phyloP scores from a whole-genome alignment of 805 yeast species.

The Starmera amethionina region DNA sequence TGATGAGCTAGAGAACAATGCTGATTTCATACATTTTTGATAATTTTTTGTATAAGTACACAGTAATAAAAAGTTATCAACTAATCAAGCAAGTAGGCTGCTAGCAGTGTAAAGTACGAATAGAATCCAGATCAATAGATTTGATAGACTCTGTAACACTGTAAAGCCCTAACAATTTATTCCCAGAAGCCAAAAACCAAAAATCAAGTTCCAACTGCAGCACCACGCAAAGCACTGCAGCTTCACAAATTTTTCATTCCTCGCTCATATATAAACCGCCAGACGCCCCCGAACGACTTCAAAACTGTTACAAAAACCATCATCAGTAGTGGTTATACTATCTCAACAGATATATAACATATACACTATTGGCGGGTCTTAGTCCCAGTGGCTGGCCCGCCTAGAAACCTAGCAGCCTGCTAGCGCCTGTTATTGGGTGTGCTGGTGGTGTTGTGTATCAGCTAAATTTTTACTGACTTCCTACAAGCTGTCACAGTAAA shows the following conservation, averaged over 20 bases:
- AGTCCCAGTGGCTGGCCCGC: conserved; percentile 7
- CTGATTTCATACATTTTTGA: conserved; percentile 19
- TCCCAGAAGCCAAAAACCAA: too few species aligned
- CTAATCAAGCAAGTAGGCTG: too few species aligned
- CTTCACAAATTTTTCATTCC: too few species aligned
- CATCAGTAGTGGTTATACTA: conserved; percentile 83
- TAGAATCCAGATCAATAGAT: too few species aligned
- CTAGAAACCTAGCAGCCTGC: conserved; percentile 20
- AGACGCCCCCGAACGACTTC: too few species aligned
- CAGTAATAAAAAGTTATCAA: too few species aligned
- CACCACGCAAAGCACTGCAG: too few species aligned
- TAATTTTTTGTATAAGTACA: not conserved
- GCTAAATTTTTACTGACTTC: conserved; percentile 66
- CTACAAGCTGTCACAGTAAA: conserved; percentile 64
- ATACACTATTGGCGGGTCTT: conserved; percentile 17
- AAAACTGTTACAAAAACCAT: conserved; percentile 22
- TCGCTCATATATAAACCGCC: too few species aligned
- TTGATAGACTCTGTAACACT: too few species aligned
- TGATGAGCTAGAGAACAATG: conserved; percentile 11
- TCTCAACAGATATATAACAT: conserved; percentile 54
- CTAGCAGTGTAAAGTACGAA: too few species aligned
- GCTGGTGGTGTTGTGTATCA: conserved; percentile 29
- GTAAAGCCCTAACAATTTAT: too few species aligned
- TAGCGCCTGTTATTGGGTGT: conserved; percentile 18
- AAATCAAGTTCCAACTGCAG: too few species aligned